These are phyloP conservation scores for Aphanomyces stellatus DNA, from an alignment of 352 stramenopile species.

Conservation along the genomic window DNA sequence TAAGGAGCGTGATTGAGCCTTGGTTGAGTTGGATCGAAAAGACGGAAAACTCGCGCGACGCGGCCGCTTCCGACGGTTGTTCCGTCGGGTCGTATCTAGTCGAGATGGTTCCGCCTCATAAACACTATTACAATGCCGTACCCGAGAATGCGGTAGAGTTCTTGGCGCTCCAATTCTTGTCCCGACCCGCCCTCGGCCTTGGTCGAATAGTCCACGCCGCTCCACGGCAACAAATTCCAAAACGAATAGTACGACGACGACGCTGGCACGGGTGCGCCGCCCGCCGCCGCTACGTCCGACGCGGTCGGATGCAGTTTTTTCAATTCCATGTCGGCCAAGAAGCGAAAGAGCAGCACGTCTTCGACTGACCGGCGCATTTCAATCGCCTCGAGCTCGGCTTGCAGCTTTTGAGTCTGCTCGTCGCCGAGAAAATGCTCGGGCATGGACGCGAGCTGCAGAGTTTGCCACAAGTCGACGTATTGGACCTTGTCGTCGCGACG, in stretches of 20 bases:
- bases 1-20: slow-evolving; percentile 65
- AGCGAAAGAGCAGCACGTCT: slow-evolving; percentile 81
- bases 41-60: slow-evolving; percentile 45
- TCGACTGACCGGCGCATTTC: slow-evolving; percentile 61
- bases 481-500: slow-evolving; percentile 64
- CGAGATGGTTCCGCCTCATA: not conserved
- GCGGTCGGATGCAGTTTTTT: slow-evolving; percentile 23
- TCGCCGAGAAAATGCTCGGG: slow-evolving; percentile 33
- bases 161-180: slow-evolving; percentile 62
- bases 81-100: slow-evolving; percentile 30
- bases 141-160: slow-evolving; percentile 84
- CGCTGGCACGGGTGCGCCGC: too few relatives aligned
- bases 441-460: slow-evolving; percentile 25
- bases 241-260: not conserved
- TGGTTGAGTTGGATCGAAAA: slow-evolving; percentile 65
- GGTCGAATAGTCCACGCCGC: not conserved
- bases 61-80: slow-evolving; percentile 41
- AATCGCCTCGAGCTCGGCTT: slow-evolving; percentile 50
- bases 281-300: not conserved
- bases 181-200: not conserved
- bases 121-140: slow-evolving; percentile 29
- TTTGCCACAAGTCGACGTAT: slow-evolving; percentile 63
- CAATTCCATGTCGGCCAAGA: slow-evolving; percentile 54
- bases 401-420: not conserved
- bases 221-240: not conserved